Evolutionary conservation across 1,139 yeast species (phyloP).

Genomic region (Casaregolazyma suthepensis): DNA sequence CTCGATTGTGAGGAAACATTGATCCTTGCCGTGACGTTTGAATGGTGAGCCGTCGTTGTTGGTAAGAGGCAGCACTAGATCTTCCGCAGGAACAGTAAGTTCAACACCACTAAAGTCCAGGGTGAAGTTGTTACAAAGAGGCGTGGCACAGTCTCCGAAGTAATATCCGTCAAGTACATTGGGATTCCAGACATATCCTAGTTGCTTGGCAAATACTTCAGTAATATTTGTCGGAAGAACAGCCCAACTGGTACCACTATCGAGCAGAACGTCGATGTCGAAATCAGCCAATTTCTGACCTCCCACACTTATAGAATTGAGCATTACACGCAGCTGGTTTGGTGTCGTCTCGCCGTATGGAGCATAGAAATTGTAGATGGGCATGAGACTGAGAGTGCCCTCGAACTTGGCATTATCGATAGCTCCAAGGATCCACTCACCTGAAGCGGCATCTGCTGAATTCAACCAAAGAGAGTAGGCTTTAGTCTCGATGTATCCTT

Average conservation of each 20-base stretch:
- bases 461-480: conserved; percentile 54
- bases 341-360: conserved; percentile 13
- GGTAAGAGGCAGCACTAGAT: conserved; percentile 21
- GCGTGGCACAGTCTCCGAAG: conserved; percentile 9
- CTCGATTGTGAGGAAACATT: neutral
- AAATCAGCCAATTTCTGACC: conserved; percentile 9
- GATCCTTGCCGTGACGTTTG: neutral
- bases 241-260: conserved; percentile 34
- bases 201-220: conserved; percentile 19
- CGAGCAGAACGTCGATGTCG: conserved; percentile 27
- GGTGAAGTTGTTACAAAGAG: conserved; percentile 9
- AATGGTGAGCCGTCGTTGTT: conserved; percentile 14
- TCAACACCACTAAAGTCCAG: conserved; percentile 29
- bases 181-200: conserved; percentile 20
- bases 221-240: conserved; percentile 25
- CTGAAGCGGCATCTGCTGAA: conserved; percentile 35
- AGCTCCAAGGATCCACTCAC: conserved; percentile 53
- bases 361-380: conserved; percentile 16
- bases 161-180: conserved; percentile 14
- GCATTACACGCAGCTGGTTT: conserved; percentile 18
- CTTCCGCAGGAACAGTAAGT: conserved; percentile 24
- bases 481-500: conserved; percentile 42
- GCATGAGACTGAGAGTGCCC: conserved; percentile 35
- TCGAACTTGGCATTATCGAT: conserved; percentile 49
- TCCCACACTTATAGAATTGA: conserved; percentile 14